These are phyloP conservation scores for Claviceps africana DNA, from an alignment of 2,329 filamentous ascomycete species.

Conservation along the genomic window DNA sequence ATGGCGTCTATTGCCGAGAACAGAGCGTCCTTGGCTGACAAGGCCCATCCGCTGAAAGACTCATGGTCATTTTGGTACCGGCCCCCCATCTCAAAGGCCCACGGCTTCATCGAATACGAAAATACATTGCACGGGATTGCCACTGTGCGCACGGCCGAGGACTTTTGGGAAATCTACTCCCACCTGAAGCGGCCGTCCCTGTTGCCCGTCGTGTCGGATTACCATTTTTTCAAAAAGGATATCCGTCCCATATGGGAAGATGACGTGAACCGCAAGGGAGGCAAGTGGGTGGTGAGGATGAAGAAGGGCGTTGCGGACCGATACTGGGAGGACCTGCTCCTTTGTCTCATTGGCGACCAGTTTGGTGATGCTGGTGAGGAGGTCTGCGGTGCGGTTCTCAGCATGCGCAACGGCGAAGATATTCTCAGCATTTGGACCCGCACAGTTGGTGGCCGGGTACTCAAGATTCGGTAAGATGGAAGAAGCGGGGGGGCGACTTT, in stretches of 20 bases:
- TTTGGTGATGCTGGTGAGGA: slow-evolving; percentile 88
- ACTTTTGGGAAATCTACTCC: slow-evolving; percentile 80
- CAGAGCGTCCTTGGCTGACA: slow-evolving; percentile 24
- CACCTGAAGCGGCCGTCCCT: slow-evolving; percentile 82
- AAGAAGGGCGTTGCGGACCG: slow-evolving; percentile 96
- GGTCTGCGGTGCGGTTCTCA: slow-evolving; percentile 87
- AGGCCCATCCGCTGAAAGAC: slow-evolving; percentile 52
- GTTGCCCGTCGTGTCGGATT: slow-evolving; percentile 86
- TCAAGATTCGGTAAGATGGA: slow-evolving; percentile 76
- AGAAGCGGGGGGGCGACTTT: too few relatives aligned
- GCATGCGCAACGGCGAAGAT: slow-evolving; percentile 88
- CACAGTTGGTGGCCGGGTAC: slow-evolving; percentile 80
- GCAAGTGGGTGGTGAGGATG: slow-evolving; percentile 92
- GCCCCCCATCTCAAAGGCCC: slow-evolving; percentile 90
- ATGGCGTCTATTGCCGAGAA: slow-evolving; percentile 35
- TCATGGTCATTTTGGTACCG: slow-evolving; percentile 97
- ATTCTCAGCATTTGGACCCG: slow-evolving; percentile 97
- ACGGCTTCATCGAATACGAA: slow-evolving; percentile 78
- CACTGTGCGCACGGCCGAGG: slow-evolving; percentile 66
- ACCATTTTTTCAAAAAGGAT: slow-evolving; percentile 94
- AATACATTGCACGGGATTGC: slow-evolving; percentile 87
- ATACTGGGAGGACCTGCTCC: slow-evolving; percentile 88
- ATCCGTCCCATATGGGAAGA: slow-evolving; percentile 98
- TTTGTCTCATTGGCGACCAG: slow-evolving; percentile 86
- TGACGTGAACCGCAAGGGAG: slow-evolving; percentile 87